phyloP scores from a whole-genome alignment of 805 yeast species.

The Candida lessepsii region DNA sequence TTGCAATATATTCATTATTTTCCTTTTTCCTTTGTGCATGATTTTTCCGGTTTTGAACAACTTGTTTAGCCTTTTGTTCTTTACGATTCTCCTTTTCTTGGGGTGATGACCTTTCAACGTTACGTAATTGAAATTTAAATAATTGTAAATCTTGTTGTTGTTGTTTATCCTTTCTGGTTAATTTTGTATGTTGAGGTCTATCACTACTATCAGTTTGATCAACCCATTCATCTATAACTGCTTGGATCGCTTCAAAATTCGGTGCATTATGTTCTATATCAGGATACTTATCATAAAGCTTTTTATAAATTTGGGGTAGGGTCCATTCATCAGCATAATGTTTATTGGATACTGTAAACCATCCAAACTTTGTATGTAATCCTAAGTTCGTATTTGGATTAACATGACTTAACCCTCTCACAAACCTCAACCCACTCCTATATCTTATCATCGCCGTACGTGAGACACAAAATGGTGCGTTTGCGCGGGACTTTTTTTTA shows the following conservation, averaged over 20 bases:
- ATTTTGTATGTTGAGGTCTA: constrained; percentile 11
- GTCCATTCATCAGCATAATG: constrained; percentile 22
- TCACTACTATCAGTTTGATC: background rate
- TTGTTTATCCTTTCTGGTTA: constrained; percentile 3
- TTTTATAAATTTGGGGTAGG: constrained; percentile 11
- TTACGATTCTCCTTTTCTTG: constrained; percentile 1
- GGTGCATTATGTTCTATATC: constrained; percentile 11
- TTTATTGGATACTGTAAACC: constrained; percentile 19
- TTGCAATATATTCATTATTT: constrained; percentile 12
- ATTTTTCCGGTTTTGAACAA: constrained; percentile 7
- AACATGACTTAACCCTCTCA: background rate
- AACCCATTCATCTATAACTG: constrained; percentile 19
- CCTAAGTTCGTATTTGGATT: constrained; percentile 16
- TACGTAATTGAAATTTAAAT: constrained; percentile 10
- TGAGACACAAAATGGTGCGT: constrained; percentile 1
- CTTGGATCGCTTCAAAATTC: constrained; percentile 12
- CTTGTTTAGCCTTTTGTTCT: constrained; percentile 9
- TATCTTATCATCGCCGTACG: background rate
- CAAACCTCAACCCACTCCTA: background rate
- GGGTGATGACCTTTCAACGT: background rate
- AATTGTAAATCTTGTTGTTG: constrained; percentile 6
- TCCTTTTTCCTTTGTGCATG: constrained; percentile 17
- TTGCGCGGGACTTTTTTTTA: constrained; percentile 1
- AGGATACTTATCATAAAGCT: constrained; percentile 15
- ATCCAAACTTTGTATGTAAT: constrained; percentile 21